phyloP scores from a whole-genome alignment of 2,329 filamentous ascomycete genomes.

The Elsinoe fawcettii region DNA sequence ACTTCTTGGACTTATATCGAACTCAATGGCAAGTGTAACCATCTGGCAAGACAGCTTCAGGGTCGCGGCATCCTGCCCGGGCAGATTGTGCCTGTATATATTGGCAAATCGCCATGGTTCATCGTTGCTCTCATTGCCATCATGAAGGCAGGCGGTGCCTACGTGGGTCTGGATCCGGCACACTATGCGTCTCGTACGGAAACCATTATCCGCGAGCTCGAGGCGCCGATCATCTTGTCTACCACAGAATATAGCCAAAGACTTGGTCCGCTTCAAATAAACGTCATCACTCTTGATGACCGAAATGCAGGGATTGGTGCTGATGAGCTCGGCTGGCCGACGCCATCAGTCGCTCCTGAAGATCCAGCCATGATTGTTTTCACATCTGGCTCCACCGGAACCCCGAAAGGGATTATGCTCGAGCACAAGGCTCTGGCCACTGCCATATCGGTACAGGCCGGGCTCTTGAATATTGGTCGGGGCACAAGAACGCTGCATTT shows the following conservation, averaged over 20 bases:
- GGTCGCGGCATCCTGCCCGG: slow-evolving; percentile 17
- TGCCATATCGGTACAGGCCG: slow-evolving; percentile 25
- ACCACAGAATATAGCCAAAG: slow-evolving; percentile 17
- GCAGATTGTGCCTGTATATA: slow-evolving; percentile 21
- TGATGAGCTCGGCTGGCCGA: too few species aligned
- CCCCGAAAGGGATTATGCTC: slow-evolving; percentile 23
- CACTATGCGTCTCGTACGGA: slow-evolving; percentile 24
- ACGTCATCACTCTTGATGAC: background rate
- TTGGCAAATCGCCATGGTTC: slow-evolving; percentile 26
- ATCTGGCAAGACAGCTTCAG: slow-evolving; percentile 19
- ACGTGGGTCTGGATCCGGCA: slow-evolving; percentile 25
- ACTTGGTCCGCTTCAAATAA: too few species aligned
- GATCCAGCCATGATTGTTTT: slow-evolving; percentile 49
- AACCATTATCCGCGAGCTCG: slow-evolving; percentile 22
- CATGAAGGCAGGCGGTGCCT: slow-evolving; percentile 28
- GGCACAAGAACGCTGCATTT: slow-evolving; percentile 15
- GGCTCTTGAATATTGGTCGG: background rate
- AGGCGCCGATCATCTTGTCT: slow-evolving; percentile 18
- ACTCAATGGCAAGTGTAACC: slow-evolving; percentile 21
- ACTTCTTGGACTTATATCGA: slow-evolving; percentile 24
- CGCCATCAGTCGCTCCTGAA: slow-evolving; percentile 33
- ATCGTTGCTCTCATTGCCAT: slow-evolving; percentile 24
- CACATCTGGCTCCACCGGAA: slow-evolving; percentile 25
- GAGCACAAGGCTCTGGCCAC: slow-evolving; percentile 45
- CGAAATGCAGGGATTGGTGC: too few species aligned